Evolutionary conservation across 805 yeast species (phyloP).

Genomic region (Myxozyma geophila): DNA sequence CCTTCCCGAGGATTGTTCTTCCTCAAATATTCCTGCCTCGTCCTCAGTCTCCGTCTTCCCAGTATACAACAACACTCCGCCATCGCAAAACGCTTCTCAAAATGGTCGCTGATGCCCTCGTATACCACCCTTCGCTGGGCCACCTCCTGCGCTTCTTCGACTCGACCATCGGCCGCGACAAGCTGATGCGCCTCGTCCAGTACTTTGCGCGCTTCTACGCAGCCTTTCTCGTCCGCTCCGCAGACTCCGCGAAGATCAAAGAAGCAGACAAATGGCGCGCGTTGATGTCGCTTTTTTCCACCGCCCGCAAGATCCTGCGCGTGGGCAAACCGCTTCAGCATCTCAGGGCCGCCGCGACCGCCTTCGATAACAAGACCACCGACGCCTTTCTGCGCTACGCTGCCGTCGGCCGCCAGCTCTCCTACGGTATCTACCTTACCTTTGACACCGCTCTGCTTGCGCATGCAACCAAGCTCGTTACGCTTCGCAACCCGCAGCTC

Average conservation of each 20-base stretch:
- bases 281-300: constrained; percentile 64
- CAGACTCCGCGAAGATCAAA: constrained; percentile 51
- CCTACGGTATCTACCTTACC: constrained; percentile 45
- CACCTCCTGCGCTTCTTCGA: constrained; percentile 68
- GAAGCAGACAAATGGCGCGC: constrained; percentile 56
- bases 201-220: constrained; percentile 77
- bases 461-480: constrained; percentile 48
- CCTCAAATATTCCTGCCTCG: not conserved
- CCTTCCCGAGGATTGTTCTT: not conserved
- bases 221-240: constrained; percentile 61
- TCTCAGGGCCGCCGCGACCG: constrained; percentile 66
- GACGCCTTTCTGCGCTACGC: constrained; percentile 61
- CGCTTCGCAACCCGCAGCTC: constrained; percentile 48
- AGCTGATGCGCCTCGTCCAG: constrained; percentile 75
- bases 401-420: constrained; percentile 45
- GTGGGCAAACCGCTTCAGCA: constrained; percentile 77
- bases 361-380: constrained; percentile 69
- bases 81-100: not conserved
- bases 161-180: constrained; percentile 76
- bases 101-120: constrained; percentile 70
- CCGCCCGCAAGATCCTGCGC: constrained; percentile 82
- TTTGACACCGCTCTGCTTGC: constrained; percentile 53
- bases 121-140: constrained; percentile 73
- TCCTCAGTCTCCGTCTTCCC: not conserved
- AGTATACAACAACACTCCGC: not conserved